phyloP scores from a whole-genome alignment of 495 filamentous ascomycete genomes.

The Cenococcum geophilum region DNA sequence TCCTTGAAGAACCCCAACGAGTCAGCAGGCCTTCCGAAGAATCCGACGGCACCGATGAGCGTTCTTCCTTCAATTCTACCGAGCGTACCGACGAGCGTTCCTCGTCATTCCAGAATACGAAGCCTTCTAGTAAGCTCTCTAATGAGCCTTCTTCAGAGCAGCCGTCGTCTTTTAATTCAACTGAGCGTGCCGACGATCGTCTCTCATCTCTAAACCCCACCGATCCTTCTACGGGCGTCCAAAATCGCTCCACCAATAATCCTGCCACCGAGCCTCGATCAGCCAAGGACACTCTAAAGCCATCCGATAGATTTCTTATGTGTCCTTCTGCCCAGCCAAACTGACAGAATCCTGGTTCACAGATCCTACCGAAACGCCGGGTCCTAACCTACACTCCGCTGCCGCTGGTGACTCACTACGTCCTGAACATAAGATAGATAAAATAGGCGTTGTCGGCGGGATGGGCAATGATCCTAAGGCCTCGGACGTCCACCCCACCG shows the following conservation, averaged over 20 bases:
- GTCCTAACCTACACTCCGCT: constrained; percentile 11
- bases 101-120: too few relatives aligned
- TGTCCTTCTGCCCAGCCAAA: not conserved
- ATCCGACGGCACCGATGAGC: not conserved
- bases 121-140: too few relatives aligned
- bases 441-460: constrained; percentile 26
- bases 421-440: constrained; percentile 26
- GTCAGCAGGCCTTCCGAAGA: not conserved
- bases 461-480: constrained; percentile 13
- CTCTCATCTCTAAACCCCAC: not conserved
- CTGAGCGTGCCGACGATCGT: not conserved
- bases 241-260: not conserved
- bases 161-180: not conserved
- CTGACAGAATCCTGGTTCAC: not conserved
- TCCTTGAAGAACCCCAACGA: not conserved
- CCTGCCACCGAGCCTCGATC: not conserved
- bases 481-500: constrained; percentile 19
- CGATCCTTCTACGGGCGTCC: not conserved
- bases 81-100: not conserved
- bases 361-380: constrained; percentile 13
- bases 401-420: constrained; percentile 12
- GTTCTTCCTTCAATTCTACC: not conserved
- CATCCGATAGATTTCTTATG: not conserved
- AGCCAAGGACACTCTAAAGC: not conserved
- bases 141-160: too few relatives aligned